Conservation (phyloP, 371 early-diverging fungal genomes). For the Rhizopus sp. region DNA sequence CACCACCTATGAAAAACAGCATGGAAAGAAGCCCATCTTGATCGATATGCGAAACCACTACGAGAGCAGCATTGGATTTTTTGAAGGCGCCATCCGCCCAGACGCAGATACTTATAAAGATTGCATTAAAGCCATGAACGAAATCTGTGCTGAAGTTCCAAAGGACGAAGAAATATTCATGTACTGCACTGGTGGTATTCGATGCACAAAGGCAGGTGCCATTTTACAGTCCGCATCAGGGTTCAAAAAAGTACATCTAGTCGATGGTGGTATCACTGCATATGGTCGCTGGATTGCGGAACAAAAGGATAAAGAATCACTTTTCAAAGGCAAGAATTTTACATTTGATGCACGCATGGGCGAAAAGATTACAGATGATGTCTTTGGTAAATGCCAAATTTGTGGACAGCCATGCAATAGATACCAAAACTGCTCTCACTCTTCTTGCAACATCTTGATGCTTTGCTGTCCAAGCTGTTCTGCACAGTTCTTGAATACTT, state of each 20-base stretch:
- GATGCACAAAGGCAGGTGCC: constrained; percentile 56
- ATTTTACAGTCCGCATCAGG: constrained; percentile 70
- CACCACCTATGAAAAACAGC: constrained; percentile 31
- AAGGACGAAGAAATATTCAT: constrained; percentile 72
- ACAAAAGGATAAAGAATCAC: constrained; percentile 45
- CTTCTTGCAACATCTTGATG: constrained; percentile 73
- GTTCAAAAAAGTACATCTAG: constrained; percentile 68
- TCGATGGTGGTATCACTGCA: constrained; percentile 77
- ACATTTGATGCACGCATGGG: constrained; percentile 84
- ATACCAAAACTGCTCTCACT: constrained; percentile 76
- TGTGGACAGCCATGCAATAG: constrained; percentile 69
- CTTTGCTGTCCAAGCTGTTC: constrained; percentile 71
- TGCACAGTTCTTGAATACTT: constrained; percentile 61
- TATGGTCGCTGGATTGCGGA: constrained; percentile 71
- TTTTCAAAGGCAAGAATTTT: constrained; percentile 82
- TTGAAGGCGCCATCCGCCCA: constrained; percentile 72
- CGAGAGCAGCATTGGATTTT: constrained; percentile 76
- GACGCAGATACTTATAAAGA: constrained; percentile 80
- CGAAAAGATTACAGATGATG: constrained; percentile 73
- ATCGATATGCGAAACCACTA: constrained; percentile 87
- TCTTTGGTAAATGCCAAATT: constrained; percentile 67
- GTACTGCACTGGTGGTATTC: constrained; percentile 71
- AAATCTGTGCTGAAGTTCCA: constrained; percentile 49
- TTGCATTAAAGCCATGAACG: constrained; percentile 51
- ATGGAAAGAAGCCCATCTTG: constrained; percentile 54